Conservation (phyloP, 1,139 yeast species). For the Taphrina betulina region DNA sequence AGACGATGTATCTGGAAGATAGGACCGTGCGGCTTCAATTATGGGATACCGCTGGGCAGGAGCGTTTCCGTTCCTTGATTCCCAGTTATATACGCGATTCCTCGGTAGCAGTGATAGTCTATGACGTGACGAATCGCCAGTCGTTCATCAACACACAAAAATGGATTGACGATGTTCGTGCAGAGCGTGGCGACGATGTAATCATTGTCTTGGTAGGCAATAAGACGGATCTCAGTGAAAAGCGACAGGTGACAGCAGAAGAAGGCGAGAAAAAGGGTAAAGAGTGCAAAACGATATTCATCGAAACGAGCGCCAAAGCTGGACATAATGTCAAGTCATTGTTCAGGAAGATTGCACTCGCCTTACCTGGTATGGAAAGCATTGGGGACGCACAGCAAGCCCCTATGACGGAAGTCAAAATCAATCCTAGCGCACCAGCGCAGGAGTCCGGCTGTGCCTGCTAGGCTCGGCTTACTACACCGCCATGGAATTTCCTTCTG, state of each 20-base stretch:
- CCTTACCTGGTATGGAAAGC: constrained; percentile 77
- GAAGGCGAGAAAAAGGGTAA: constrained; percentile 79
- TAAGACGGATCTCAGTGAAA: constrained; percentile 67
- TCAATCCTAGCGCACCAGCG: constrained; percentile 43
- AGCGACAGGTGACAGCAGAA: constrained; percentile 77
- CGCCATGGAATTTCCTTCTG: too few species aligned
- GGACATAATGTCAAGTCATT: constrained; percentile 88
- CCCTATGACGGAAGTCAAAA: constrained; percentile 61
- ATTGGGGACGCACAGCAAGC: constrained; percentile 47
- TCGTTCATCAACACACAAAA: constrained; percentile 72
- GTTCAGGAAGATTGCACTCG: constrained; percentile 86
- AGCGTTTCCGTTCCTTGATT: constrained; percentile 86
- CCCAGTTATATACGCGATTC: constrained; percentile 95
- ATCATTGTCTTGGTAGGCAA: constrained; percentile 76
- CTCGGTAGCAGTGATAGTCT: constrained; percentile 94
- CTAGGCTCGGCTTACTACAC: too few species aligned
- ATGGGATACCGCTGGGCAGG: constrained; percentile 99
- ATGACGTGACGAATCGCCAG: constrained; percentile 80
- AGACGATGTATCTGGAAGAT: constrained; percentile 76
- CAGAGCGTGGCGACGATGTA: constrained; percentile 68
- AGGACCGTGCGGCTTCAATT: constrained; percentile 70
- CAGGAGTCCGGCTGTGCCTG: constrained; percentile 27
- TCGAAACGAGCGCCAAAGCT: constrained; percentile 93
- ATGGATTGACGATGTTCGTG: constrained; percentile 84
- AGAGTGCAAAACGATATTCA: constrained; percentile 71